These are phyloP conservation scores for Geotrichum bryndzae DNA, from an alignment of 1,139 yeast genomes.

Conservation along the genomic window DNA sequence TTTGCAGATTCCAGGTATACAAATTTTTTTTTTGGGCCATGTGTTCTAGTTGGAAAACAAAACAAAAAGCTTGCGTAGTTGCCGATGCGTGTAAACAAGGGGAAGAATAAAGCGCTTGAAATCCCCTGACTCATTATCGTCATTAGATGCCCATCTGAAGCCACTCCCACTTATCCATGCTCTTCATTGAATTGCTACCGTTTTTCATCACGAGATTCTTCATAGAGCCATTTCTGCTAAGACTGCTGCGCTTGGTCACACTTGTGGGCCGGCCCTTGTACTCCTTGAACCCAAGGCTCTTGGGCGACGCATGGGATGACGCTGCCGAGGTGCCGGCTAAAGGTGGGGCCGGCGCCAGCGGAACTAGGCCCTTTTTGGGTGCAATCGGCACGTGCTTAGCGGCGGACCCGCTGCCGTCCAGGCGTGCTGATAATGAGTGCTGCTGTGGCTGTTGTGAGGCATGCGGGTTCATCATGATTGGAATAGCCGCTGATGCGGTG, in stretches of 20 bases:
- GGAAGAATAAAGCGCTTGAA: too few species aligned
- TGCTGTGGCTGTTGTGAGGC: not conserved
- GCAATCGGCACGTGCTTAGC: constrained; percentile 15
- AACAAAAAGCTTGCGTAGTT: not conserved
- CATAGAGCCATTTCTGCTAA: not conserved
- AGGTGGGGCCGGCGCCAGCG: constrained; percentile 10
- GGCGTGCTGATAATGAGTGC: not conserved
- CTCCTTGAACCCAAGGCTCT: constrained; percentile 3
- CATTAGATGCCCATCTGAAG: constrained; percentile 11
- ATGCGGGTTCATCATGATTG: constrained; percentile 7
- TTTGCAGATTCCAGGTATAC: too few species aligned
- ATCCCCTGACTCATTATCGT: not conserved
- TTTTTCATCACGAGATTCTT: not conserved
- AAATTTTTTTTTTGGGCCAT: too few species aligned
- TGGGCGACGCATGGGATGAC: not conserved
- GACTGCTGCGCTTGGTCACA: not conserved
- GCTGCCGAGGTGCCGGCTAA: not conserved
- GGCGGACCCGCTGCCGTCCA: not conserved
- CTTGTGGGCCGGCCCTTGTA: constrained; percentile 1
- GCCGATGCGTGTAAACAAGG: too few species aligned
- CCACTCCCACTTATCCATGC: constrained; percentile 16
- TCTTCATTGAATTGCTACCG: not conserved
- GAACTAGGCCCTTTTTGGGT: constrained; percentile 8
- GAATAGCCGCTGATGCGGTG: constrained; percentile 17
- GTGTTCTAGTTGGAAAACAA: too few species aligned